Base-by-base conservation (phyloP, 2,329 filamentous ascomycete species). In the Scytalidium lignicola region DNA sequence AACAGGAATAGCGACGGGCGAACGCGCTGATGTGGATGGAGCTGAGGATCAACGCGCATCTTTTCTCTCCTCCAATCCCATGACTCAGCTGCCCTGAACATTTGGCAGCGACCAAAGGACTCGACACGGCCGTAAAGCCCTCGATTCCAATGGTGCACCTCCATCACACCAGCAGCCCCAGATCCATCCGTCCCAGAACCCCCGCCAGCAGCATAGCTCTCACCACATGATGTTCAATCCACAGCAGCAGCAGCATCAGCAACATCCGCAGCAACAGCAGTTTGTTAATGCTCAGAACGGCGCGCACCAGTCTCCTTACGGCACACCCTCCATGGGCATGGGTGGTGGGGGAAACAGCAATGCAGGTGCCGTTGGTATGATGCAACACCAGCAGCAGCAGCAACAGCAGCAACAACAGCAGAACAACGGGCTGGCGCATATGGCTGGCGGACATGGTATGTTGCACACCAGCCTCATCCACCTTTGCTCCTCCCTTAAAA, bases 151-250 rank as follows among this genome's bases (percentile, higher is more conserved):
- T 37, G 32, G 32, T 37, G 45, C 51, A 52, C 29, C 53, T 50
- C 42, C 58, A 57, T 40, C 55, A 56, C 60, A 74, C 75, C 69
- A 79, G 73, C 80, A 78, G 64, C 76, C 76, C 63, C 69, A 57
- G 29, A 51, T 53, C 2, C 55, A 54, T n/a, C 56, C 50, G 21
- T 51, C 52, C 22, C 54, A 55, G 15, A 55, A 54, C 23, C 58
- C 54, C 39, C 59, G 49, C 17, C 58, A 55, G 22, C 59, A 58
- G 42, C 53, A 56, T 50, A 48, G 46, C 26, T 62, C 61, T 55
- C 62, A 60, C 43, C 74, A 75, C 65, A 75, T 79, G 70, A 81
- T 82, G 76, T 82, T 79, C 66, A 79, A 78, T 63, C 70, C 58
- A 47, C 60, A 62, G 49, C 58, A 64, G 50, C 47, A 22, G 50